Evolutionary conservation across 345 rosid genomes (phyloP), one percentile per base, ranked within the genome.

Genomic region (Acer campestre): DNA sequence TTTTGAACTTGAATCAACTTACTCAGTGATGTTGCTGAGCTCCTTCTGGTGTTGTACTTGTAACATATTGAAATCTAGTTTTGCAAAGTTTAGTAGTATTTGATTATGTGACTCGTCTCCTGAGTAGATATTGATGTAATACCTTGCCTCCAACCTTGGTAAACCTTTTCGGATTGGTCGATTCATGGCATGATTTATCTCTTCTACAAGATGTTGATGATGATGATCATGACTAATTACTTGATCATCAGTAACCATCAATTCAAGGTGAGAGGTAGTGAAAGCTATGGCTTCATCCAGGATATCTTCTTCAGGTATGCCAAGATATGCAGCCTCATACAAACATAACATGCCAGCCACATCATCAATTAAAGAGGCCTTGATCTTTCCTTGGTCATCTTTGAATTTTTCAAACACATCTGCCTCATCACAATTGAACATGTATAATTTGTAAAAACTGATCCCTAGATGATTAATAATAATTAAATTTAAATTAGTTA

Each of bases 211-310:
- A 0, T 51, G 12, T 0, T 18, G n/a, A 42, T 42, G 46, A 40
- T 40, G 4, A 42, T 42, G 1, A 42, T 42, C 10, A 42, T 42
- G 46, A 42, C 2, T 2, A 11, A 48, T 73, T 71, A 40, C 18
- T 29, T 29, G 75, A 71, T 40, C 6, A 35, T 35, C 6, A 5
- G 6, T 29, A 27, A 48, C 40, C 55, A 78, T 16, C 0, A 77
- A 67, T 18, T 40, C 27, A 10, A 71, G 77, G 46, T 53, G 74
- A 62, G 71, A 10, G 3, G 25, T 65, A 40, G 71, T 67, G 70
- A 78, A 82, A 68, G 2, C 61, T 13, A 75, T 69, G 1, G 80
- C 85, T 61, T 79, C 78, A 6, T 79, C 82, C 6, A 82, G 59
- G 40, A 68, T 67, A 44, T 67, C 61, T 51, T 82, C 82, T 0